Conservation (phyloP, 805 yeast genomes). For the Blastobotrys mokoenaii region DNA sequence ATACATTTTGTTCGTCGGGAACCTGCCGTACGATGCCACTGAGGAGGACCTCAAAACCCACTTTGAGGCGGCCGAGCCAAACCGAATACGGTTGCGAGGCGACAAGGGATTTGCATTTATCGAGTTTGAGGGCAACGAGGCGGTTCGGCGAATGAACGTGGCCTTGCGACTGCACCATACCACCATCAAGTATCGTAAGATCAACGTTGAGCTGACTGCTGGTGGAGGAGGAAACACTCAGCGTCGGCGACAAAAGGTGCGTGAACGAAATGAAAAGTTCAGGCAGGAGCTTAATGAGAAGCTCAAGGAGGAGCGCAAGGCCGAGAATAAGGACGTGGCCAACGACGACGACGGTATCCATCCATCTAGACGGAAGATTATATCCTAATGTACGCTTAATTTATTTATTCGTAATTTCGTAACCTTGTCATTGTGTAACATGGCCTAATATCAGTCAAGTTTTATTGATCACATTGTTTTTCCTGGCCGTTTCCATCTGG, state of each 20-base stretch:
- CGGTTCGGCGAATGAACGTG: slow-evolving; percentile 70
- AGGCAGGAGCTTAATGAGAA: slow-evolving; percentile 59
- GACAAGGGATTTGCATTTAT: slow-evolving; percentile 66
- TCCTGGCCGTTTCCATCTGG: too few relatives aligned
- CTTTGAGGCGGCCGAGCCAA: slow-evolving; percentile 63
- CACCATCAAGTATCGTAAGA: slow-evolving; percentile 57
- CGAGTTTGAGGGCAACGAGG: slow-evolving; percentile 66
- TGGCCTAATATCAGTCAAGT: too few relatives aligned
- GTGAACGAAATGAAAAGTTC: slow-evolving; percentile 68
- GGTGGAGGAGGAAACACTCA: slow-evolving; percentile 96
- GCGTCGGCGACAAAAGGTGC: slow-evolving; percentile 50
- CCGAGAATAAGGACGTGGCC: slow-evolving; percentile 4
- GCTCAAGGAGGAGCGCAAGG: slow-evolving; percentile 39
- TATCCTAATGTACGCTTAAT: neutral
- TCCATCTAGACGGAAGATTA: slow-evolving; percentile 10
- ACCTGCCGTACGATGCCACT: slow-evolving; percentile 66
- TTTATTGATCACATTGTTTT: too few relatives aligned
- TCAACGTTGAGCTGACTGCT: slow-evolving; percentile 92
- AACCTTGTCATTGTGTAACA: too few relatives aligned
- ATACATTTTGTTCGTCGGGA: slow-evolving; percentile 83
- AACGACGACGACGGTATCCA: slow-evolving; percentile 9
- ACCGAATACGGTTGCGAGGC: slow-evolving; percentile 60
- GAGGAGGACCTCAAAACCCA: slow-evolving; percentile 58
- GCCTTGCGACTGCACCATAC: slow-evolving; percentile 84
- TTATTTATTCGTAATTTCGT: neutral